Evolutionary conservation across 2,329 filamentous ascomycete species (phyloP), one percentile per base, ranked within the genome.

Genomic region (Onygenales sp.): DNA sequence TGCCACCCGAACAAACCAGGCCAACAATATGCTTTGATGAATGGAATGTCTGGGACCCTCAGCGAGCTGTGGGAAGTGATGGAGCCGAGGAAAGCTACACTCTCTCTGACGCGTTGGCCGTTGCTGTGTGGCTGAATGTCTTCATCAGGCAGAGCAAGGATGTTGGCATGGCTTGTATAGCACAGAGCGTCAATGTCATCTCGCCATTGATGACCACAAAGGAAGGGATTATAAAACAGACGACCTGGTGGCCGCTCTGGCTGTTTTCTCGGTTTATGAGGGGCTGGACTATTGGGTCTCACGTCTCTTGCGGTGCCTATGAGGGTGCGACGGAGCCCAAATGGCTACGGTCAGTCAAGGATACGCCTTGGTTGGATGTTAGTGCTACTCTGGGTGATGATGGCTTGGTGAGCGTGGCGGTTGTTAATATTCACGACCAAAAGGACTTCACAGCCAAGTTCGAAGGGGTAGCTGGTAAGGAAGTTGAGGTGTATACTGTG

Each of bases 11-110:
- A 0, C 79, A 84, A n/a, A 78, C 80, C 3, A 73, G 78, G 3
- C 84, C 82, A 46, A 85, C 78, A 50, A 88, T 91, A 65, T 90
- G 86, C 74, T 90, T 90, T 64, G 87, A 91, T 65, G 86, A 90
- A 69, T 90, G 87, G 87, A 91, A 90, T 66, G 86, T 90, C 7
- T 91, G 86, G 86, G 85, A 89, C 61, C 84, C 85, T 0, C 74
- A 77, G 51, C 80, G 86, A 7, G 86, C 86, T 0, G 84, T 84
- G 0, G 87, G 87, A 13, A 82, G 86, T 61, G 67, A 79, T 56
- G 87, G 87, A 13, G 87, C 84, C 5, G 86, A 90, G 69, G 86
- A 90, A 65, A 73, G 69, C 61, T 88, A 90, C 71, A 89, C 83
- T 0, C 77, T 90, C 7, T 87, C 84, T 0, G 86, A 90, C 59